Percentiles rank a stretch among this genome's conserved stretches.
These are phyloP conservation scores for Erythrophleum ivorense DNA, from an alignment of 331 rosid species.

Conservation along the genomic window DNA sequence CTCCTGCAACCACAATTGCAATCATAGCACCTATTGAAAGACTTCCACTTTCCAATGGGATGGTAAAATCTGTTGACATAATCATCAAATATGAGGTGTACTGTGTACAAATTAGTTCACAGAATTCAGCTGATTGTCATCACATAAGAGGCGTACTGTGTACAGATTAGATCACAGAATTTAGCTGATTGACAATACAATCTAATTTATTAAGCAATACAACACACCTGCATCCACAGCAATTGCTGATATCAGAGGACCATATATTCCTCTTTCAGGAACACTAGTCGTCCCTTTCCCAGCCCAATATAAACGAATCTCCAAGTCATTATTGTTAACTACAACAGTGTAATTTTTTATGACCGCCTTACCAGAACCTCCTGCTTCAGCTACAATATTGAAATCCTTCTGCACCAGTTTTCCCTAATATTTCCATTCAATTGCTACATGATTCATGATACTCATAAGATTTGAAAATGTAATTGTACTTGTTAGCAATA, in stretches of 20 bases:
- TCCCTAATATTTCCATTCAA: conserved; percentile 51
- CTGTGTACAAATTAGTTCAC: too few relatives aligned
- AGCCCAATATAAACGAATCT: conserved; percentile 81
- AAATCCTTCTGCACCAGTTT: conserved; percentile 61
- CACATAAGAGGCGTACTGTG: background rate
- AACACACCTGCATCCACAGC: conserved; percentile 59
- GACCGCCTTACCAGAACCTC: conserved; percentile 55
- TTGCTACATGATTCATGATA: conserved; percentile 22
- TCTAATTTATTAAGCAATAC: background rate
- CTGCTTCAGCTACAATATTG: conserved; percentile 63
- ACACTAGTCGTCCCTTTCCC: conserved; percentile 75
- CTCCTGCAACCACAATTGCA: conserved; percentile 53
- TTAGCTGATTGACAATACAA: background rate
- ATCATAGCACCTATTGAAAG: conserved; percentile 35
- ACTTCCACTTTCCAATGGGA: conserved; percentile 40
- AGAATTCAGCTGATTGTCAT: too few relatives aligned
- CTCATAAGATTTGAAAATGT: too few relatives aligned
- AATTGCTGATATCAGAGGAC: conserved; percentile 90
- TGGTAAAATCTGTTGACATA: conserved; percentile 45
- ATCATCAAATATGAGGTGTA: background rate
- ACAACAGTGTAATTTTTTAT: conserved; percentile 34
- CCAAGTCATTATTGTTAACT: conserved; percentile 52
- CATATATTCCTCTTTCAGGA: conserved; percentile 67
- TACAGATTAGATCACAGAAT: conserved; percentile 1
- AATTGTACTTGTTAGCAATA: too few relatives aligned